Percentiles rank a stretch among this genome's conserved stretches.
Conservation (phyloP, 352 stramenopile genomes). For the Phytophthora rubi region DNA sequence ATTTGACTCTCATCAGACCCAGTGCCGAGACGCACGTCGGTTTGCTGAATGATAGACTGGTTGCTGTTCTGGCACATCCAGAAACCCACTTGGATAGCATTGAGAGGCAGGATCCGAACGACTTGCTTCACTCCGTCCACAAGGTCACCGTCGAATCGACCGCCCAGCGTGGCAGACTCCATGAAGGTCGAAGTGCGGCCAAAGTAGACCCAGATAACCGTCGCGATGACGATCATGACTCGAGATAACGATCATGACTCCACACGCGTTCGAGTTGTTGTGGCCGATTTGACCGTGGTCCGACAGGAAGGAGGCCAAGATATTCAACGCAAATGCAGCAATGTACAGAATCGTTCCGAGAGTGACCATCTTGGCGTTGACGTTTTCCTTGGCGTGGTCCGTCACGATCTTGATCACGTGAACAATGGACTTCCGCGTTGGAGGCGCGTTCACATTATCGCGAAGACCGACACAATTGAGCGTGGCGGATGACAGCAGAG, state of each 20-base stretch:
- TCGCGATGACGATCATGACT: constrained; percentile 1
- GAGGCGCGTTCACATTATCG: not conserved
- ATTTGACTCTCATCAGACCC: not conserved
- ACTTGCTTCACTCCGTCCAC: not conserved
- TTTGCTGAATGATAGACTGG: not conserved
- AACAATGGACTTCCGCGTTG: not conserved
- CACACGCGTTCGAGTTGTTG: not conserved
- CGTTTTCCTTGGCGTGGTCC: not conserved
- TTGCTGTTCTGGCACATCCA: constrained; percentile 3
- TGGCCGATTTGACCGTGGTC: not conserved
- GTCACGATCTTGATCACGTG: not conserved
- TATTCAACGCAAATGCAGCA: not conserved
- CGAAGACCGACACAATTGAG: not conserved
- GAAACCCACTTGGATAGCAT: not conserved
- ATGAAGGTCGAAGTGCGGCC: not conserved
- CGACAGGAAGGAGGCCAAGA: not conserved
- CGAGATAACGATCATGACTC: not conserved
- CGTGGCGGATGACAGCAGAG: constrained; percentile 8
- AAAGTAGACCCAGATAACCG: not conserved
- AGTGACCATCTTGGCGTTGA: not conserved
- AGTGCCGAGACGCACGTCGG: not conserved
- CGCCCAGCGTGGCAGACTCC: not conserved
- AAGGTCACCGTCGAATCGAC: not conserved
- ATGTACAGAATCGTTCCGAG: not conserved
- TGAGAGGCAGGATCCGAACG: not conserved